These are phyloP conservation scores for Fomes fomentarius DNA, from an alignment of 1,284 basidiomycete genomes.

Conservation along the genomic window DNA sequence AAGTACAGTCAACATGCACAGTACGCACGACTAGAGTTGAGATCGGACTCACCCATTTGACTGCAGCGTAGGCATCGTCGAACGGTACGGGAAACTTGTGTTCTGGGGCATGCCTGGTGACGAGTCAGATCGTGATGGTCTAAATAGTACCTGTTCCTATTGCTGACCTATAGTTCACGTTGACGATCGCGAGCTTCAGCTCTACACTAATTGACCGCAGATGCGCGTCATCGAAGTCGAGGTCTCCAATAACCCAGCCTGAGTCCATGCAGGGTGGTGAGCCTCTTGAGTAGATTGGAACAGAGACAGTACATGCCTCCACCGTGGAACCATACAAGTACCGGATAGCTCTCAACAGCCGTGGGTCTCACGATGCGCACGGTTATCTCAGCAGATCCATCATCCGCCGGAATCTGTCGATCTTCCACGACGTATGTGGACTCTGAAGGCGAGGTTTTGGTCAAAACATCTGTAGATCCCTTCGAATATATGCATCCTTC, in stretches of 20 bases:
- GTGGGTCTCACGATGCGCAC: not conserved
- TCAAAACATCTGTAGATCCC: too few relatives aligned
- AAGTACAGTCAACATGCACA: not conserved
- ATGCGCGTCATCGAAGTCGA: conserved; percentile 22
- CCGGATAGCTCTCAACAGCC: not conserved
- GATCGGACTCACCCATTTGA: conserved; percentile 30
- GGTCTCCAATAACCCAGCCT: conserved; percentile 18
- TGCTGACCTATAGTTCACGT: conserved; percentile 25
- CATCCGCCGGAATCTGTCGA: not conserved
- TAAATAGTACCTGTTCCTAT: not conserved
- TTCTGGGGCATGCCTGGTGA: conserved; percentile 18
- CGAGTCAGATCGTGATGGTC: not conserved
- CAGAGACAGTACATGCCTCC: not conserved
- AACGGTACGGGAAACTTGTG: conserved; percentile 19
- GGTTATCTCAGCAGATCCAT: not conserved
- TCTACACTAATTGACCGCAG: conserved; percentile 24
- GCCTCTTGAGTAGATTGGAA: not conserved
- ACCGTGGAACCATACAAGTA: not conserved
- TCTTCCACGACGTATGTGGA: not conserved
- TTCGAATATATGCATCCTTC: too few relatives aligned
- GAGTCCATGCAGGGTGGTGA: not conserved
- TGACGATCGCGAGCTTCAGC: conserved; percentile 22
- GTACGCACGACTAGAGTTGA: too few relatives aligned
- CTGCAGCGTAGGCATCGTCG: conserved; percentile 24
- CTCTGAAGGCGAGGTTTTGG: not conserved